Evolutionary conservation across 306 rosid genomes (phyloP).

Genomic region (Cajanus cajan): DNA sequence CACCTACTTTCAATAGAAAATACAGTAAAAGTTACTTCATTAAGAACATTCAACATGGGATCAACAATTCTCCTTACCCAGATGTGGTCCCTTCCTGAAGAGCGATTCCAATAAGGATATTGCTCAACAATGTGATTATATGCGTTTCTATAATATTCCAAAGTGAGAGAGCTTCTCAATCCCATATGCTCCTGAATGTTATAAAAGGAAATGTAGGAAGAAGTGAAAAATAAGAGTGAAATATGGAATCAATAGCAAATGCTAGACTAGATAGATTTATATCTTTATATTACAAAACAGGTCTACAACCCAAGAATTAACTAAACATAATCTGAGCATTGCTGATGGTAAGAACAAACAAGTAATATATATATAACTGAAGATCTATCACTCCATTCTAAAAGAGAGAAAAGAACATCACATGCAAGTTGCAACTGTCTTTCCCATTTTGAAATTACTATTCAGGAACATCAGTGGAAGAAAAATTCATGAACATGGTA

Average conservation of each 20-base stretch:
- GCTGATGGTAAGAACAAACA: conserved; percentile 7
- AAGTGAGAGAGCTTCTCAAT: conserved; percentile 91
- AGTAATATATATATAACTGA: not conserved
- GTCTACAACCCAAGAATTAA: conserved; percentile 1
- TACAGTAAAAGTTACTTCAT: conserved; percentile 14
- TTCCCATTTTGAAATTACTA: conserved; percentile 12
- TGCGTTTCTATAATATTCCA: conserved; percentile 79
- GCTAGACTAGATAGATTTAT: not conserved
- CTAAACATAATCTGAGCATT: conserved; percentile 6
- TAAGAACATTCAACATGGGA: not conserved
- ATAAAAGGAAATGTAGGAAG: conserved; percentile 2
- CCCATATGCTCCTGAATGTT: conserved; percentile 70
- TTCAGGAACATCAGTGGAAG: not conserved
- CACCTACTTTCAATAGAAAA: conserved; percentile 12
- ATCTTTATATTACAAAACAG: conserved; percentile 5
- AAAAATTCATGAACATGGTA: conserved; percentile 20
- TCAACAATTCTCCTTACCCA: conserved; percentile 60
- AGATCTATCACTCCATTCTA: conserved; percentile 10
- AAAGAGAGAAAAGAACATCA: conserved; percentile 5
- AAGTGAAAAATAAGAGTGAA: conserved; percentile 11
- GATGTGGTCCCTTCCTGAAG: conserved; percentile 93
- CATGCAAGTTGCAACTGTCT: conserved; percentile 9
- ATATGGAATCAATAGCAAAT: conserved; percentile 12
- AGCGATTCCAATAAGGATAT: conserved; percentile 82
- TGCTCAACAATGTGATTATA: conserved; percentile 69